Base-by-base conservation (phyloP, 805 yeast genomes). In the Spathaspora gorwiae region DNA sequence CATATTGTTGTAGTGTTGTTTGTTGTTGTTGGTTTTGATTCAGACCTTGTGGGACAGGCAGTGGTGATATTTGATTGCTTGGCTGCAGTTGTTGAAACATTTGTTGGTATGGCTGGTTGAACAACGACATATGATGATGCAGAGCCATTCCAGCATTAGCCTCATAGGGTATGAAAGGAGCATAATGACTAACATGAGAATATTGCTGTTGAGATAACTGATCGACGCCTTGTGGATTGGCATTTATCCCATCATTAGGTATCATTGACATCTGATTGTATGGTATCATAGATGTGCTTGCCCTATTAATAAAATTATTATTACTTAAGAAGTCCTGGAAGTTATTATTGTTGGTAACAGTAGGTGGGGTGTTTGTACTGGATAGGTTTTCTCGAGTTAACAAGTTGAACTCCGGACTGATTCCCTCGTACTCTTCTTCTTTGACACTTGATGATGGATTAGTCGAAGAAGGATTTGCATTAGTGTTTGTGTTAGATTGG, bases 111-210 rank as follows among this genome's bases (percentile, higher is more conserved):
- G 32, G 38, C 19, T 42, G 40, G 11, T 38, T 27, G 32, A 26
- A 29, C 26, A 29, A 10, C 29, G 40, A 30, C 45, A 39, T 35
- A 8, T 33, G 49, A 31, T 47, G 50, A 19, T 44, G 47, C 13
- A 44, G 24, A 26, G 40, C 24, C 51, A 51, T 33, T 27, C 51
- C 37, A 15, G 40, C 42, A 36, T 35, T 44, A 3, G 62, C 59
- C 24, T 57, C 66, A 12, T 55, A 49, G 5, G 66, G 59, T 10
- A 62, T 41, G 43, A 55, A 59, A 38, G 55, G 57, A 8, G 62
- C 59, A 43, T 61, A 64, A 47, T 64, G 69, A 50, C 51, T 61
- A 24, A 54, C 46, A 47, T 59, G 64, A 13, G 47, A 36, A 51
- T 51, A 35, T 35, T 37, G 48, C 29, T 40, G 52, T 5, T 29